Conservation (phyloP, 768 basidiomycete genomes). For the Agaricus blazei region DNA sequence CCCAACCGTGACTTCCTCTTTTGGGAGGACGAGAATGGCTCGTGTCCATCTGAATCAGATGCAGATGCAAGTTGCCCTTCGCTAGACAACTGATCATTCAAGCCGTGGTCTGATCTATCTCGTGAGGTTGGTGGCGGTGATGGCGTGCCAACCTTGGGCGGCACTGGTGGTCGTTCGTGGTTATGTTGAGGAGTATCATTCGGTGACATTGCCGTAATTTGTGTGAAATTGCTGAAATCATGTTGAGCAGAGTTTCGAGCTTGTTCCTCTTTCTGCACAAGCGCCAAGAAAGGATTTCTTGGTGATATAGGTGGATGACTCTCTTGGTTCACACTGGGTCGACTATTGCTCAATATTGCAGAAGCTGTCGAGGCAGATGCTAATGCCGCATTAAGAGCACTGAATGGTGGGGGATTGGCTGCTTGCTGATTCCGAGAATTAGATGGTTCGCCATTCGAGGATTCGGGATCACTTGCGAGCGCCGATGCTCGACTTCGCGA, state of each 20-base stretch:
- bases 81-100: constrained; percentile 16
- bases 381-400: constrained; percentile 39
- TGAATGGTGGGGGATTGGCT: constrained; percentile 37
- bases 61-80: constrained; percentile 43
- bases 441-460: constrained; percentile 23
- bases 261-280: neutral
- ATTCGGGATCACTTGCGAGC: constrained; percentile 20
- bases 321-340: constrained; percentile 12
- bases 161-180: neutral
- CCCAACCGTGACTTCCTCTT: constrained; percentile 15
- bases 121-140: constrained; percentile 11
- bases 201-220: neutral
- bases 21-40: constrained; percentile 20
- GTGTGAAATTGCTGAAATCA: neutral
- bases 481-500: constrained; percentile 34
- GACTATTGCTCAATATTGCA: constrained; percentile 28
- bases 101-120: constrained; percentile 10
- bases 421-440: constrained; percentile 27
- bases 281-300: neutral
- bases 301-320: constrained; percentile 3
- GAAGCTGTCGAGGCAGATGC: constrained; percentile 42
- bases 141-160: neutral
- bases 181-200: neutral
- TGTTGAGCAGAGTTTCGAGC: neutral
- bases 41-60: constrained; percentile 34